Conservation (phyloP, 495 filamentous ascomycete species). For the Trichodelitschia bisporula region DNA sequence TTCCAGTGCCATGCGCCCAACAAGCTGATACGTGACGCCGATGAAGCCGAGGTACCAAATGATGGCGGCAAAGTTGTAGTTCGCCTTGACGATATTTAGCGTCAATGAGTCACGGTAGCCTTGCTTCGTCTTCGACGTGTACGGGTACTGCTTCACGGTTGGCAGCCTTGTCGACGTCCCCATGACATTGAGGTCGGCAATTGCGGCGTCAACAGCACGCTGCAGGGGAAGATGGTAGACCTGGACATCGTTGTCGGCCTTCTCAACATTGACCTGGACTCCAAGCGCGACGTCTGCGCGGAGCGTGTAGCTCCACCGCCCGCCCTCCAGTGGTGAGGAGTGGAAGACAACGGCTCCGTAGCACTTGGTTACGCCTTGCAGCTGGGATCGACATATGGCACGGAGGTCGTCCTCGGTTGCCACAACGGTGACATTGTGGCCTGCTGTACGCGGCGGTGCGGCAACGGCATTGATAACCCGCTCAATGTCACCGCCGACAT, state of each 20-base stretch:
- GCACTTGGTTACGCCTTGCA: conserved; percentile 42
- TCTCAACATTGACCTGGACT: conserved; percentile 26
- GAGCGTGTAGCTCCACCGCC: conserved; percentile 55
- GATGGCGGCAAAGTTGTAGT: conserved; percentile 35
- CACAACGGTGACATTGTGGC: conserved; percentile 27
- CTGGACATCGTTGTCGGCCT: conserved; percentile 35
- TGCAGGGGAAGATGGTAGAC: conserved; percentile 51
- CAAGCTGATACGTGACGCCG: conserved; percentile 49
- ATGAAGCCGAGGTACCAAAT: conserved; percentile 42
- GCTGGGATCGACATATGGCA: conserved; percentile 30
- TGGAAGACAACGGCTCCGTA: conserved; percentile 50
- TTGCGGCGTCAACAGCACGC: conserved; percentile 44
- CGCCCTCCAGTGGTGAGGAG: conserved; percentile 40
- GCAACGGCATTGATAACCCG: conserved; percentile 33
- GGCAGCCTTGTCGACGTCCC: no score
- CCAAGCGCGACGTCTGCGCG: conserved; percentile 37
- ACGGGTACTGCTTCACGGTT: conserved; percentile 40
- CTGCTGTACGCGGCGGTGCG: conserved; percentile 19
- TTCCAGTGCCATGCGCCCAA: conserved; percentile 52
- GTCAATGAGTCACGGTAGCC: conserved; percentile 33
- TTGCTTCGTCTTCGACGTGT: conserved; percentile 37
- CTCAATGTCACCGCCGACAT: conserved; percentile 38
- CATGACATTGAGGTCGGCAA: no score
- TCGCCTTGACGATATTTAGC: conserved; percentile 31
- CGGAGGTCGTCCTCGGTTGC: conserved; percentile 25